Evolutionary conservation across 1,139 yeast genomes (phyloP).

Genomic region (Saccharomyces hybrid): DNA sequence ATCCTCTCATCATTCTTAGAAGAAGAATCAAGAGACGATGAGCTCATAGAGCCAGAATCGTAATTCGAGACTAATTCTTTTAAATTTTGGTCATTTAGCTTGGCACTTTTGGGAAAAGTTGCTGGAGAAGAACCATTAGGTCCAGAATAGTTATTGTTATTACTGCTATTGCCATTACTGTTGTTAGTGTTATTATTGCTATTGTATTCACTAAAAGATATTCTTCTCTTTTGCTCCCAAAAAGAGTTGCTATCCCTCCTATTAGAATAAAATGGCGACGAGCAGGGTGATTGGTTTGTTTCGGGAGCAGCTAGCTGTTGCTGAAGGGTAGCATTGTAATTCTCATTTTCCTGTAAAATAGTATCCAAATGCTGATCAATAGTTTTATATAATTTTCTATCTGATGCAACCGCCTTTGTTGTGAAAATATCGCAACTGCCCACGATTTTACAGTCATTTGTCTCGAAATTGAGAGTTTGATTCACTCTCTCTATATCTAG

Average conservation of each 20-base stretch:
- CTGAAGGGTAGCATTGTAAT: slow-evolving; percentile 25
- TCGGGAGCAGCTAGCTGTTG: slow-evolving; percentile 14
- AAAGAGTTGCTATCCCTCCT: slow-evolving; percentile 23
- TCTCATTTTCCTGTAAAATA: slow-evolving; percentile 45
- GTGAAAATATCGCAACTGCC: slow-evolving; percentile 96
- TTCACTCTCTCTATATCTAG: slow-evolving; percentile 84
- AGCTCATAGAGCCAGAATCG: slow-evolving; percentile 25
- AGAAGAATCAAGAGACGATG: slow-evolving; percentile 25
- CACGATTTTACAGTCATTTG: slow-evolving; percentile 74
- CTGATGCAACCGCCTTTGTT: slow-evolving; percentile 87
- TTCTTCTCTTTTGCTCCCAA: slow-evolving; percentile 33
- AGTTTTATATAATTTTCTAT: slow-evolving; percentile 77
- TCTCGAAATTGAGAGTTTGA: slow-evolving; percentile 78
- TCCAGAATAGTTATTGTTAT: slow-evolving; percentile 1
- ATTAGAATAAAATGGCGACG: slow-evolving; percentile 9
- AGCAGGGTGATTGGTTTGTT: slow-evolving; percentile 8
- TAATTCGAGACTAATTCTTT: slow-evolving; percentile 26
- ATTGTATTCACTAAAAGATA: slow-evolving; percentile 28
- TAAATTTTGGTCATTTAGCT: slow-evolving; percentile 31
- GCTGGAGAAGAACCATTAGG: not conserved
- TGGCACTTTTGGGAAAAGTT: slow-evolving; percentile 19
- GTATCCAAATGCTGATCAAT: slow-evolving; percentile 75
- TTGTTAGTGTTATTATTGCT: slow-evolving; percentile 8
- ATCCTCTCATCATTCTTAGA: slow-evolving; percentile 6
- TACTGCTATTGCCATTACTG: slow-evolving; percentile 1